Evolutionary conservation across 331 rosid genomes (phyloP).

Genomic region (Malus hybrid): DNA sequence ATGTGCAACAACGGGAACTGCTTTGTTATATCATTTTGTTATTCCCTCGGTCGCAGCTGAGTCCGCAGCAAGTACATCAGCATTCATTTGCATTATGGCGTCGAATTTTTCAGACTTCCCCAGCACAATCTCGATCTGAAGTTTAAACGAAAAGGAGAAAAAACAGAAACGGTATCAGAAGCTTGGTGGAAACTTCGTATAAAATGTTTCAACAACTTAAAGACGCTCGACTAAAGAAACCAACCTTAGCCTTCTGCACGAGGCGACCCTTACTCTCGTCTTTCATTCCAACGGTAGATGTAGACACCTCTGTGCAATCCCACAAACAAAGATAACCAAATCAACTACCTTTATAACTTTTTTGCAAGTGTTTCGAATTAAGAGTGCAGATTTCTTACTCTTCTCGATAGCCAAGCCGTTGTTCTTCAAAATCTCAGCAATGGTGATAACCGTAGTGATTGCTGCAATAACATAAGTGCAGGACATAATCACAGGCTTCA

Average conservation of each 20-base stretch:
- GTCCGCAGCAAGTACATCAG: slow-evolving; percentile 10
- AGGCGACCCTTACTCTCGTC: slow-evolving; percentile 85
- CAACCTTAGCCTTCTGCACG: slow-evolving; percentile 89
- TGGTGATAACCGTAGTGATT: slow-evolving; percentile 89
- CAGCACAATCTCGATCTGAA: slow-evolving; percentile 48
- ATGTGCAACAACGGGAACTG: not conserved
- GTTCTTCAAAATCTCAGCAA: slow-evolving; percentile 92
- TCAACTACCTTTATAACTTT: slow-evolving; percentile 1
- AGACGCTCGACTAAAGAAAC: not conserved
- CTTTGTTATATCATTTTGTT: not conserved
- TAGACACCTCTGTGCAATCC: slow-evolving; percentile 58
- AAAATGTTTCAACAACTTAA: not conserved
- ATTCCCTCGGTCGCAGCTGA: slow-evolving; percentile 11
- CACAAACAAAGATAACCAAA: slow-evolving; percentile 8
- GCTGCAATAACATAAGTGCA: slow-evolving; percentile 36
- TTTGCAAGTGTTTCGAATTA: not conserved
- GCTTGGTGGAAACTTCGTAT: not conserved
- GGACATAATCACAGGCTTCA: not conserved
- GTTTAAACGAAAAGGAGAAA: not conserved
- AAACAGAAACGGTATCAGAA: not conserved
- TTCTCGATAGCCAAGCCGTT: slow-evolving; percentile 88
- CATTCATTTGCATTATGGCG: slow-evolving; percentile 26
- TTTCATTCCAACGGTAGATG: slow-evolving; percentile 89
- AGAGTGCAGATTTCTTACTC: slow-evolving; percentile 38
- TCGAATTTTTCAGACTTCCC: slow-evolving; percentile 49